Evolutionary conservation across 2,329 filamentous ascomycete genomes (phyloP).

Genomic region (Penicillium sp.): DNA sequence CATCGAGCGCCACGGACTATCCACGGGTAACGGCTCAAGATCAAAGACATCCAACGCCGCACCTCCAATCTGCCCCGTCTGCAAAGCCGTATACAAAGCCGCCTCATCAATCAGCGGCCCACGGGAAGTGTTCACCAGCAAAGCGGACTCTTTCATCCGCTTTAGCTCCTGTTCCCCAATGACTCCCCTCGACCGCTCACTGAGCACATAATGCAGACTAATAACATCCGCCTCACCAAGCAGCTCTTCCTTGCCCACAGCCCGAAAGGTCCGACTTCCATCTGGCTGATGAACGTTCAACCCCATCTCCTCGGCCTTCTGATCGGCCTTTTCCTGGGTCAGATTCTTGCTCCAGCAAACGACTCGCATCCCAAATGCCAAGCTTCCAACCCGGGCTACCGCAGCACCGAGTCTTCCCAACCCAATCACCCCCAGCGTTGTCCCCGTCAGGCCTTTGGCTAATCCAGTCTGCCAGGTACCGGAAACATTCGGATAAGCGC

Average conservation of each 20-base stretch:
- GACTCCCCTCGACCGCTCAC: neutral
- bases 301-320: neutral
- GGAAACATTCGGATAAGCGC: neutral
- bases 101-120: constrained; percentile 1
- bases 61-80: constrained; percentile 1
- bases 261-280: neutral
- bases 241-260: neutral
- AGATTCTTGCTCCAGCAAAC: constrained; percentile 1
- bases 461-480: constrained; percentile 2
- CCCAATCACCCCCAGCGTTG: neutral
- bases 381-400: neutral
- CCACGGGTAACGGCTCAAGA: neutral
- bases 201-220: neutral
- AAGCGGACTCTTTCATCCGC: neutral
- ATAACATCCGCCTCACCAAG: neutral
- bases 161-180: neutral
- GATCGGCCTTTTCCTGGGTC: neutral
- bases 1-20: neutral
- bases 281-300: neutral
- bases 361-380: neutral
- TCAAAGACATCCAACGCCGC: constrained; percentile 3
- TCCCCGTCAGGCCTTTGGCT: neutral
- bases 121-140: constrained; percentile 2
- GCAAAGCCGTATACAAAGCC: neutral
- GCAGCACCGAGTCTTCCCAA: neutral